A percentile compares a stretch with the other conserved stretches of the same genome.
Conservation (phyloP, 163 green algal species). For the Coccomyxa subellipsoidea region DNA sequence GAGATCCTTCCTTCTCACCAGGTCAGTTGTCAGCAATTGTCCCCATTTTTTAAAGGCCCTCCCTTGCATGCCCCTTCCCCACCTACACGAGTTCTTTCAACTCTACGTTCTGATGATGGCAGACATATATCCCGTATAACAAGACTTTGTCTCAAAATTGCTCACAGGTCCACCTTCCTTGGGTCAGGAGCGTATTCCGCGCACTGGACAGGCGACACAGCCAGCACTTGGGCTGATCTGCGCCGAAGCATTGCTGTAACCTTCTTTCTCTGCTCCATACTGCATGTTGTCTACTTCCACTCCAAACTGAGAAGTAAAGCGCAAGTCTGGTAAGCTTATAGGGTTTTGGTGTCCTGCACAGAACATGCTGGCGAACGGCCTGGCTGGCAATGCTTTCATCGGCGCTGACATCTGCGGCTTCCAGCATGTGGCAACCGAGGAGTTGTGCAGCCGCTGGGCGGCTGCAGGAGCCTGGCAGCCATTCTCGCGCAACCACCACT, state of each 20-base stretch:
- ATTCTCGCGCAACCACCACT: conserved; percentile 54
- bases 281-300: too few species aligned
- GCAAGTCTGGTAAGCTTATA: too few species aligned
- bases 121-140: too few species aligned
- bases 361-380: neutral
- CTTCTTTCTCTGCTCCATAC: neutral
- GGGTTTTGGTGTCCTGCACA: too few species aligned
- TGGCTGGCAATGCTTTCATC: conserved; percentile 6
- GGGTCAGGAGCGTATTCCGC: conserved; percentile 56
- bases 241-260: neutral
- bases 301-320: too few species aligned
- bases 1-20: conserved; percentile 66
- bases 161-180: conserved; percentile 56
- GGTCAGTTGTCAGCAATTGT: neutral
- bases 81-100: too few species aligned
- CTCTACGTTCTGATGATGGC: too few species aligned
- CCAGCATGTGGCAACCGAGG: conserved; percentile 38
- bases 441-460: conserved; percentile 62
- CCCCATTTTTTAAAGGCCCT: too few species aligned
- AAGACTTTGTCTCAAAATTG: too few species aligned
- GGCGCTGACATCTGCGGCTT: conserved; percentile 80
- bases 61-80: too few species aligned
- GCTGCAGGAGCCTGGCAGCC: conserved; percentile 58
- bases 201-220: conserved; percentile 83
- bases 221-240: conserved; percentile 51